Base-by-base conservation (phyloP, 345 rosid genomes). In the Moricandia moricandioides region DNA sequence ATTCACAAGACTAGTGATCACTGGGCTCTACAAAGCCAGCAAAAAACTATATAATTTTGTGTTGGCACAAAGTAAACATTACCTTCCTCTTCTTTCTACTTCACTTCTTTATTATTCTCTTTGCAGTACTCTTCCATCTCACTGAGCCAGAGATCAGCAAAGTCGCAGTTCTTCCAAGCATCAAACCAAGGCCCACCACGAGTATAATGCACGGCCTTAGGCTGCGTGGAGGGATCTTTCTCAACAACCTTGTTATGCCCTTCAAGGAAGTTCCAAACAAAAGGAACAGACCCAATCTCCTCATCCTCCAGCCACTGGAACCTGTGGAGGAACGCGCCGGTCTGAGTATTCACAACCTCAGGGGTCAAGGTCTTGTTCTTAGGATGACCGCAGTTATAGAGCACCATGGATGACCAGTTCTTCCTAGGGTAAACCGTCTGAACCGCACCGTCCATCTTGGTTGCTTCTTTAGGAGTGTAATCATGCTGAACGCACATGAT, bases 181-280 rank as follows among this genome's bases (percentile, higher is more conserved):
- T 95, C 97, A 60, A 95, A 90, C 99, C 99, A 95, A 0, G 97
- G 99, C 7, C 99, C 99, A 51, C 98, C 99, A 0, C 97, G 92
- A 63, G 99, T 92, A 66, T 86, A 95, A 78, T 95, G 99, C 49
- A 95, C 78, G 0, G 97, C 99, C 58, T 89, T 95, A 1, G 99
- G 97, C 61, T 63, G 72, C 0, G 94, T 88, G 3, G 79, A 65
- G 1, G 88, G 73, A 70, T 95, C 94, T 1, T 83, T 83, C 71
- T 90, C 85, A 49, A 86, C 85, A 61, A 83, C 86, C 85, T 63
- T 85, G 80, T 95, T 95, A 63, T 95, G 99, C 0, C 99, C 99
- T 83, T 92, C 99, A 1, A 95, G 98, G 27, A 92, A 95, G 72
- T 95, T 95, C 99, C 99, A 95, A 0, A 88, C 89, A 74, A 85